phyloP scores from a whole-genome alignment of 208 protist genomes.

The Leishmania guyanensis region DNA sequence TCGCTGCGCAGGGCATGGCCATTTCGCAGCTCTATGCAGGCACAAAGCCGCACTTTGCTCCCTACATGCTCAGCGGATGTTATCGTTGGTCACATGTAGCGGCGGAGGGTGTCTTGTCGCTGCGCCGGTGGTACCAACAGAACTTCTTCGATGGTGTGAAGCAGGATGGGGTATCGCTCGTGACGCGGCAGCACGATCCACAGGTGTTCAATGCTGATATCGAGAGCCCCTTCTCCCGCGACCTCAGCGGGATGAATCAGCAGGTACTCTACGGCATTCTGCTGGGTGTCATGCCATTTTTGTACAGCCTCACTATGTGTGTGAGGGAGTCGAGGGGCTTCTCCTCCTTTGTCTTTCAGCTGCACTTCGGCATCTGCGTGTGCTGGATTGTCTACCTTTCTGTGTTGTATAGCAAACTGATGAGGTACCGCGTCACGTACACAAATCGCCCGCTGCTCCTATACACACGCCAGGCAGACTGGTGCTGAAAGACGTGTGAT shows the following conservation, averaged over 20 bases:
- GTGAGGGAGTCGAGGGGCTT: conserved; percentile 20
- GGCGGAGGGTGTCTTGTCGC: conserved; percentile 41
- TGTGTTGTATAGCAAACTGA: conserved; percentile 43
- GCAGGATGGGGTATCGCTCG: conserved; percentile 75
- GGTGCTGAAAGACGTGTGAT: conserved; percentile 7
- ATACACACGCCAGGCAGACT: conserved; percentile 31
- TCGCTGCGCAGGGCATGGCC: conserved; percentile 61
- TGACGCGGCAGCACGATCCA: conserved; percentile 76
- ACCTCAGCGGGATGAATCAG: conserved; percentile 65
- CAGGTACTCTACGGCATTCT: conserved; percentile 55
- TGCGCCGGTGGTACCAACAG: conserved; percentile 74
- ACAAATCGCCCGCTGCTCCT: conserved; percentile 72
- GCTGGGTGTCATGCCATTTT: conserved; percentile 35
- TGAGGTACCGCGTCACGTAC: conserved; percentile 57
- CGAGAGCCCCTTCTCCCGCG: conserved; percentile 69
- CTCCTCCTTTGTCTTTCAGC: conserved; percentile 24
- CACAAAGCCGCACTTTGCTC: conserved; percentile 67
- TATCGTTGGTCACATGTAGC: conserved; percentile 13
- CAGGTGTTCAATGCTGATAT: conserved; percentile 53
- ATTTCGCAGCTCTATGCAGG: conserved; percentile 80
- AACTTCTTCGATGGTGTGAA: conserved; percentile 84
- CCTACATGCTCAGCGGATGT: conserved; percentile 47
- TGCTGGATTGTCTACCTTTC: conserved; percentile 52
- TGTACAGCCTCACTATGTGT: conserved; percentile 43
- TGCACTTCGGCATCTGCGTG: conserved; percentile 34